Evolutionary conservation across 305 asterid genomes (phyloP).

Genomic region (Fraxinus sp.): DNA sequence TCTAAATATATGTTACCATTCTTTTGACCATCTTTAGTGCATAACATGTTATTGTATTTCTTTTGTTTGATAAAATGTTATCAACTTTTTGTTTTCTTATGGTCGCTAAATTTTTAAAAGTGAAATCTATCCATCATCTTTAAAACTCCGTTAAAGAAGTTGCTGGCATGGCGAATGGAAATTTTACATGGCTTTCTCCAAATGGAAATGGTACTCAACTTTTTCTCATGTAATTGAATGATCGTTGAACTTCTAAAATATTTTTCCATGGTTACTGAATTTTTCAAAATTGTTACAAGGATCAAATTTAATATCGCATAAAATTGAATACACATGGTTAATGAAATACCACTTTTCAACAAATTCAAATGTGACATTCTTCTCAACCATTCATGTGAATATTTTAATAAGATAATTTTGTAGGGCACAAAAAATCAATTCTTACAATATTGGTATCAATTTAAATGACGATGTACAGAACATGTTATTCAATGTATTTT

Average conservation of each 20-base stretch:
- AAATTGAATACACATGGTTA: background rate
- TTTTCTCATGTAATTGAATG: background rate
- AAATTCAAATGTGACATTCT: background rate
- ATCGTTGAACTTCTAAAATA: background rate
- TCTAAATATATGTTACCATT: background rate
- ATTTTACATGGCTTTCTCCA: background rate
- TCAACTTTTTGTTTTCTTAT: background rate
- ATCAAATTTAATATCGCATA: background rate
- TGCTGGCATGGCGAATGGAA: background rate
- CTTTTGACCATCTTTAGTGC: too few relatives aligned
- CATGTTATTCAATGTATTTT: background rate
- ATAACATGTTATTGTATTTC: background rate
- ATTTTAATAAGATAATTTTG: background rate
- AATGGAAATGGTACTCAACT: background rate
- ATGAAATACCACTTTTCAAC: background rate
- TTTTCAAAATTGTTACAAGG: background rate
- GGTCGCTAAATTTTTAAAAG: background rate
- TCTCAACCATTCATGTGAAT: background rate
- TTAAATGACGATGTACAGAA: background rate
- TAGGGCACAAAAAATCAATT: background rate
- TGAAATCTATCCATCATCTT: background rate
- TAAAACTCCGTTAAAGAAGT: background rate
- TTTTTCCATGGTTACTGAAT: background rate
- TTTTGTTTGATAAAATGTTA: background rate
- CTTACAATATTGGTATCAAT: background rate